A percentile compares a stretch with the other conserved stretches of the same genome.
Conservation (phyloP, 1,139 yeast species). For the Chernovozyma sophiae-reginae region DNA sequence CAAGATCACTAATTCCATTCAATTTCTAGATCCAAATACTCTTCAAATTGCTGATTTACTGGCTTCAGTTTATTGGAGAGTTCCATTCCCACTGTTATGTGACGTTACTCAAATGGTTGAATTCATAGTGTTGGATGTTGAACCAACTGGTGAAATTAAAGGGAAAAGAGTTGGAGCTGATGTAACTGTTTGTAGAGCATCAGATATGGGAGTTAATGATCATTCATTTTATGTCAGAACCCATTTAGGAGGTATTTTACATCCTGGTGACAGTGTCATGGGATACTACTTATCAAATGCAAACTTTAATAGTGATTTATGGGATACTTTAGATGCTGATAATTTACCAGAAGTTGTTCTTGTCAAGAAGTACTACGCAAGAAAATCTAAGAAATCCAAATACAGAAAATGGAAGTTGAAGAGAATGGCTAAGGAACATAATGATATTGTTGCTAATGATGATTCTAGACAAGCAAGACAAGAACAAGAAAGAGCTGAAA, state of each 20-base stretch:
- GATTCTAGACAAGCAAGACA: slow-evolving; percentile 79
- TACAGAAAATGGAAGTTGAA: slow-evolving; percentile 92
- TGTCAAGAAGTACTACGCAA: slow-evolving; percentile 86
- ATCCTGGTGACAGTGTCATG: slow-evolving; percentile 92
- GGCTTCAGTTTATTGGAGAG: slow-evolving; percentile 79
- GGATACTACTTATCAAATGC: slow-evolving; percentile 84
- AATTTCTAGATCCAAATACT: slow-evolving; percentile 81
- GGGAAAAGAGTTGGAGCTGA: slow-evolving; percentile 90
- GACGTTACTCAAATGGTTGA: slow-evolving; percentile 79
- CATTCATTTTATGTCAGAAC: slow-evolving; percentile 77
- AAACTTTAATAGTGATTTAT: slow-evolving; percentile 80
- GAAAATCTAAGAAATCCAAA: slow-evolving; percentile 72
- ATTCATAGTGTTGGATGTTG: slow-evolving; percentile 88
- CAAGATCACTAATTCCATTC: slow-evolving; percentile 74
- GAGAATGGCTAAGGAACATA: slow-evolving; percentile 97
- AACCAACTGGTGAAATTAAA: slow-evolving; percentile 79
- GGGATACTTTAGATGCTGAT: slow-evolving; percentile 65
- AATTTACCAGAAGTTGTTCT: slow-evolving; percentile 84
- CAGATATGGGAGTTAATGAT: slow-evolving; percentile 83
- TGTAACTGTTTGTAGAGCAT: slow-evolving; percentile 78
- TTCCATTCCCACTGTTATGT: slow-evolving; percentile 76
- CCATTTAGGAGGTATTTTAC: slow-evolving; percentile 88
- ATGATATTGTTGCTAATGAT: slow-evolving; percentile 74
- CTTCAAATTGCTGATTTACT: slow-evolving; percentile 77
- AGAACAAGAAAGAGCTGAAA: slow-evolving; percentile 89